These are phyloP conservation scores for Begonia loranthoides DNA, from an alignment of 306 rosid species.

Conservation along the genomic window DNA sequence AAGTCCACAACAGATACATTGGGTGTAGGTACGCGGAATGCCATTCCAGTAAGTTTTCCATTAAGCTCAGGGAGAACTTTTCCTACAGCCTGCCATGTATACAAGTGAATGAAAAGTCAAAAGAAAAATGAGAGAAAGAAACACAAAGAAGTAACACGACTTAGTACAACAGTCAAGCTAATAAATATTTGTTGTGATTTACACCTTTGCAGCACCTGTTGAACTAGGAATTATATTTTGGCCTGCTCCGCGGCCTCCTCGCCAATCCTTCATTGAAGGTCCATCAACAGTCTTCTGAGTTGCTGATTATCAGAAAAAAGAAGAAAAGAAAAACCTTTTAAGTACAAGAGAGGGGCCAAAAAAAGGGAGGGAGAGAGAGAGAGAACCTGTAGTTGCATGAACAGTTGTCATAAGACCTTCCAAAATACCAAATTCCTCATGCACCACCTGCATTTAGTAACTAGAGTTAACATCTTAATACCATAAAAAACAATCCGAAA, in stretches of 20 bases:
- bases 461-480: neutral
- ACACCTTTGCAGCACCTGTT: conserved; percentile 98
- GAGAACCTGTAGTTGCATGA: conserved; percentile 93
- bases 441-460: conserved; percentile 23
- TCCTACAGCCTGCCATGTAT: conserved; percentile 64
- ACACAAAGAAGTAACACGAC: neutral
- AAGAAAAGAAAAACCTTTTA: neutral
- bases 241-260: conserved; percentile 95
- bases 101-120: conserved; percentile 6
- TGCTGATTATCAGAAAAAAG: conserved; percentile 35
- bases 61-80: conserved; percentile 95
- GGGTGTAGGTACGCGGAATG: conserved; percentile 93
- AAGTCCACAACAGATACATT: conserved; percentile 93
- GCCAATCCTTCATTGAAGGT: conserved; percentile 97
- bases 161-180: neutral
- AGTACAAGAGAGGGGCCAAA: neutral
- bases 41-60: conserved; percentile 98
- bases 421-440: conserved; percentile 81
- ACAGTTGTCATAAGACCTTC: conserved; percentile 99
- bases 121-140: neutral
- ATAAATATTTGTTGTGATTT: neutral
- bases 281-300: conserved; percentile 98
- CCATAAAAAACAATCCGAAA: too few species aligned
- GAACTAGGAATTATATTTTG: conserved; percentile 98
- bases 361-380: neutral